Evolutionary conservation across 352 stramenopile species (phyloP).

Genomic region (Pythium biforme): DNA sequence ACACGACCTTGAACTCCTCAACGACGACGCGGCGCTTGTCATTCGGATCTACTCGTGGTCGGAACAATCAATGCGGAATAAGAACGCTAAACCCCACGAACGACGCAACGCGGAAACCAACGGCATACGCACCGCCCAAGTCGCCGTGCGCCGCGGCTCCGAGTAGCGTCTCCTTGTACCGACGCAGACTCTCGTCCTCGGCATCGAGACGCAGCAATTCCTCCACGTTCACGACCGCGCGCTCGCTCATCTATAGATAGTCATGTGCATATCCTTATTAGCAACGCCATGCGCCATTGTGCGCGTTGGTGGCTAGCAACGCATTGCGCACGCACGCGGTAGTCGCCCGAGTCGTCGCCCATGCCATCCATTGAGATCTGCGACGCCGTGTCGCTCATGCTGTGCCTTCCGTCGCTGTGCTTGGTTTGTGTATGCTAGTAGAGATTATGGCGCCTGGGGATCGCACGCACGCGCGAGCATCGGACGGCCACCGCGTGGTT

Average conservation of each 20-base stretch:
- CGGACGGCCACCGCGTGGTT: background rate
- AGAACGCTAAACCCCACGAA: background rate
- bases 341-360: constrained; percentile 27
- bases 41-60: constrained; percentile 35
- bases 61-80: background rate
- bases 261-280: background rate
- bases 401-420: background rate
- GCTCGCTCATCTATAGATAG: constrained; percentile 60
- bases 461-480: background rate
- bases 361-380: constrained; percentile 17
- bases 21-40: constrained; percentile 77
- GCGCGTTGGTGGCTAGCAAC: too few species aligned
- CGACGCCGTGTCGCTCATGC: constrained; percentile 39
- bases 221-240: constrained; percentile 58
- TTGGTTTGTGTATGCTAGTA: background rate
- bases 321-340: constrained; percentile 44
- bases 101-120: background rate
- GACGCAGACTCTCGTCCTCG: constrained; percentile 77
- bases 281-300: too few species aligned
- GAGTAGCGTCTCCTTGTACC: constrained; percentile 86
- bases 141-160: constrained; percentile 77
- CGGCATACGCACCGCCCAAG: constrained; percentile 48
- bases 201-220: constrained; percentile 76
- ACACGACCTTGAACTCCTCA: constrained; percentile 84
- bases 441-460: too few species aligned